phyloP scores from a whole-genome alignment of 805 yeast species.

The Candida vaughaniae region DNA sequence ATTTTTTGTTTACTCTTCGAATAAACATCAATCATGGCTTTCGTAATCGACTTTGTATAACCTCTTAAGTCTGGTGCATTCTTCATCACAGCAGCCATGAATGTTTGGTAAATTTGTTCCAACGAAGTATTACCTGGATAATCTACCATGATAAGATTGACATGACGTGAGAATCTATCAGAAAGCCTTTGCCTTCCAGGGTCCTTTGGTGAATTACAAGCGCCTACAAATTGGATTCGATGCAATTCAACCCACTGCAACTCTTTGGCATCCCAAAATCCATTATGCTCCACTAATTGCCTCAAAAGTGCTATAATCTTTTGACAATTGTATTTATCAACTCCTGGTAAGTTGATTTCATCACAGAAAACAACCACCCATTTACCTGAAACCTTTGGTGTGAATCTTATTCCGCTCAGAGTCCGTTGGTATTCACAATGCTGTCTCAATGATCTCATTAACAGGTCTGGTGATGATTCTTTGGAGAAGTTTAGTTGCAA shows the following conservation, averaged over 20 bases:
- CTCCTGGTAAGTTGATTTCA: slow-evolving; percentile 79
- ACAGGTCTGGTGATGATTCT: slow-evolving; percentile 62
- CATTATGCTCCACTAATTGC: slow-evolving; percentile 67
- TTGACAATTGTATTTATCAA: slow-evolving; percentile 74
- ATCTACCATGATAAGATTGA: slow-evolving; percentile 67
- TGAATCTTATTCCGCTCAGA: slow-evolving; percentile 49
- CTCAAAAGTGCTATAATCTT: slow-evolving; percentile 68
- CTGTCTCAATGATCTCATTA: slow-evolving; percentile 69
- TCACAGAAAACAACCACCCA: slow-evolving; percentile 87
- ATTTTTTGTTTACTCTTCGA: slow-evolving; percentile 41
- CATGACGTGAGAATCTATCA: slow-evolving; percentile 64
- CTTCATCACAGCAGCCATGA: slow-evolving; percentile 56
- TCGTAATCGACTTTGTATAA: slow-evolving; percentile 49
- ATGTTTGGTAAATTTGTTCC: slow-evolving; percentile 61
- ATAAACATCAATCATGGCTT: slow-evolving; percentile 69
- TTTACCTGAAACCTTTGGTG: slow-evolving; percentile 61
- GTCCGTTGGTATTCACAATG: slow-evolving; percentile 60
- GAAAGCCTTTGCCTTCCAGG: slow-evolving; percentile 65
- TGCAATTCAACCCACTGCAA: slow-evolving; percentile 64
- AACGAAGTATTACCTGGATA: slow-evolving; percentile 71
- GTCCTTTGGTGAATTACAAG: slow-evolving; percentile 88
- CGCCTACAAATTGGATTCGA: slow-evolving; percentile 84
- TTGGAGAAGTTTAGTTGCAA: slow-evolving; percentile 79
- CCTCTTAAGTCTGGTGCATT: slow-evolving; percentile 61
- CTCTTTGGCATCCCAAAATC: slow-evolving; percentile 70